Base-by-base conservation (phyloP, 176 grass and related monocot genomes). In the Phyllostachys edulis region DNA sequence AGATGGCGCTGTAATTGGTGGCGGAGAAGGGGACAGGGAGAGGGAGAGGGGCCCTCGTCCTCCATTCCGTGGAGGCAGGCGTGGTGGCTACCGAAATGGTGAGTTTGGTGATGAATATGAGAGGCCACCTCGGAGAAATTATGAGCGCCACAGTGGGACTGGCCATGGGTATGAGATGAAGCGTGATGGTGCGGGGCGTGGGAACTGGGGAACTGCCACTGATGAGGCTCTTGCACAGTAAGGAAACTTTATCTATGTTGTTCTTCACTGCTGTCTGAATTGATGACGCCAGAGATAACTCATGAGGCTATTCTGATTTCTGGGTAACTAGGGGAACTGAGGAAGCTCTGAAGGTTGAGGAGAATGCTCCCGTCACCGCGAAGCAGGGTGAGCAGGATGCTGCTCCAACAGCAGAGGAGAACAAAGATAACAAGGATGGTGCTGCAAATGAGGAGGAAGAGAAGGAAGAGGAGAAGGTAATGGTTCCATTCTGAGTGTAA, bases 381-480 rank as follows among this genome's bases (percentile, higher is more conserved):
- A 93, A 93, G 83, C 75, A 89, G 70, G 83, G 7, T 38, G 89
- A 85, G 63, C 80, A 79, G 65, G 89, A 82, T 42, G 80, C 86
- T 59, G 42, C 38, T 18, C 66, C 77, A 70, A 26, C 83, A 74
- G 15, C 59, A 5, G 86, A 75, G 55, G 85, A 81, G 27, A 84
- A 63, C 78, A 92, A 93, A 66, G 89, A 95, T 67, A 75, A 73
- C 69, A 94, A 91, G 68, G 89, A 87, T 55, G 81, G 29, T 75
- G 56, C 62, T 71, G 79, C 82, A 61, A 89, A 85, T 63, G 92
- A 89, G 73, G 81, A 88, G 67, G 84, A 92, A 88, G 88, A 93
- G n/a, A 87, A 92, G 63, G 92, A 97, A 86, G 94, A 97, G 75
- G 95, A 95, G 66, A 95, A 98, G 89, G 92, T 95, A 85, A 45